Evolutionary conservation across 1,284 basidiomycete genomes (phyloP).

Genomic region (Puccinia hordei): DNA sequence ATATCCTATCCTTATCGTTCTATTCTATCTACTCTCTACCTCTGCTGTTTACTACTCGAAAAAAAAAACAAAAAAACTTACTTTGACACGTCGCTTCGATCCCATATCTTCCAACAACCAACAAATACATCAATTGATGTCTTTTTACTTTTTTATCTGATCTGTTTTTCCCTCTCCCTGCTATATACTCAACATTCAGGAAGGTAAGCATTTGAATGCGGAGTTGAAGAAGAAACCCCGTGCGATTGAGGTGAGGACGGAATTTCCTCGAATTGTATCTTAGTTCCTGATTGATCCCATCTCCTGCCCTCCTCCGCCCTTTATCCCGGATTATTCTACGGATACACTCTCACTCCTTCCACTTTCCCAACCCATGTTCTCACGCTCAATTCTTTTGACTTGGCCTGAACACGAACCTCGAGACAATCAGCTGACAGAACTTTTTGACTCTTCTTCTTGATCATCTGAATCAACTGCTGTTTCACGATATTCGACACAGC

Average conservation of each 20-base stretch:
- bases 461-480: neutral
- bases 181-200: neutral
- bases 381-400: slow-evolving; percentile 52
- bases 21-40: neutral
- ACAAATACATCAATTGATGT: slow-evolving; percentile 27
- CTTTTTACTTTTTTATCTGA: neutral
- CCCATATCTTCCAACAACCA: neutral
- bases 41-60: neutral
- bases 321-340: neutral
- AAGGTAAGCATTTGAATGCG: slow-evolving; percentile 55
- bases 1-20: neutral
- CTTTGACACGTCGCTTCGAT: neutral
- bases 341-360: neutral
- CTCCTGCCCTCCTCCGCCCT: neutral
- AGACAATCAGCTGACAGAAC: slow-evolving; percentile 1
- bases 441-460: slow-evolving; percentile 24
- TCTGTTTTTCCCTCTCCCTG: neutral
- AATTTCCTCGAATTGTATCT: slow-evolving; percentile 57
- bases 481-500: slow-evolving; percentile 64
- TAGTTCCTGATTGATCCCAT: neutral
- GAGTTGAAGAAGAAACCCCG: slow-evolving; percentile 57
- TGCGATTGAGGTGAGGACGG: slow-evolving; percentile 58
- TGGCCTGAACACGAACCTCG: slow-evolving; percentile 13
- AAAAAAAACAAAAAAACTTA: neutral
- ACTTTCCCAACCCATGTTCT: slow-evolving; percentile 40